A percentile compares a stretch with the other conserved stretches of the same genome.
These are phyloP conservation scores for Fusarium sp. DNA, from an alignment of 2,329 filamentous ascomycete species.

Conservation along the genomic window DNA sequence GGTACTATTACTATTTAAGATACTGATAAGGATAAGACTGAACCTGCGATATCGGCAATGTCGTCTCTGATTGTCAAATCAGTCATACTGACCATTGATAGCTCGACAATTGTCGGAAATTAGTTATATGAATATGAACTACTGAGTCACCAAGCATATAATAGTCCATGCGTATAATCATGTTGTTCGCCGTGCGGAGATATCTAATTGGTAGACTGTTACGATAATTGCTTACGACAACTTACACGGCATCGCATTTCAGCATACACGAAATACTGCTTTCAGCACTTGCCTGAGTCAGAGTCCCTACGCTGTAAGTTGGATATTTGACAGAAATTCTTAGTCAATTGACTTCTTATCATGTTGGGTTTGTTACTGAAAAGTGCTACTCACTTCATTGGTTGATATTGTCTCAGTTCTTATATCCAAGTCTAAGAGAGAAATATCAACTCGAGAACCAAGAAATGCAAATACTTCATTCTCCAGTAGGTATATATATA, in stretches of 20 bases:
- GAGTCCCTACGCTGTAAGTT: background rate
- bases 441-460: background rate
- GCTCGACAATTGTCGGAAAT: background rate
- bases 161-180: background rate
- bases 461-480: background rate
- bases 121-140: background rate
- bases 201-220: background rate
- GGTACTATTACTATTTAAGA: background rate
- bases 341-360: background rate
- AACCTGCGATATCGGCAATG: constrained; percentile 20
- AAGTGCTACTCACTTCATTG: background rate
- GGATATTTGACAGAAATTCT: background rate
- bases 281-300: background rate
- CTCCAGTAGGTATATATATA: background rate
- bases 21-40: background rate
- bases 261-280: background rate
- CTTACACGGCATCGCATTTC: background rate
- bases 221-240: background rate
- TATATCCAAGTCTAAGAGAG: background rate
- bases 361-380: background rate
- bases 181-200: background rate
- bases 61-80: background rate
- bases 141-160: background rate
- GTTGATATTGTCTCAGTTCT: background rate
- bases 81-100: background rate